phyloP scores from a whole-genome alignment of 805 yeast genomes.

The Nakazawaea siamensis region DNA sequence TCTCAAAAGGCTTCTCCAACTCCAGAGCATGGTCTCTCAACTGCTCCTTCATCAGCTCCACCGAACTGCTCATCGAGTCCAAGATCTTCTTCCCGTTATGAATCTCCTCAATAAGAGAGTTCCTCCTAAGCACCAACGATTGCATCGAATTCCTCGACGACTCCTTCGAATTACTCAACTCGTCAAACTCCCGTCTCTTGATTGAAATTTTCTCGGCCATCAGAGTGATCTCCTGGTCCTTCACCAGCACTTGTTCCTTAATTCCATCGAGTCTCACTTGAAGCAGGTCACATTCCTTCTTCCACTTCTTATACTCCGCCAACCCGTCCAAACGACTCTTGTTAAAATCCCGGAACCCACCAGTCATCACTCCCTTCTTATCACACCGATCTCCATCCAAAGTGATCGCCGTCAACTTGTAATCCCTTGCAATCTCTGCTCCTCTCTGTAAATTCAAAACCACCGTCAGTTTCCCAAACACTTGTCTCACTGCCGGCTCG shows the following conservation, averaged over 20 bases:
- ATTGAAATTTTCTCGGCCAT: conserved; percentile 35
- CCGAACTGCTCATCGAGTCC: conserved; percentile 24
- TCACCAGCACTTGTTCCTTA: conserved; percentile 26
- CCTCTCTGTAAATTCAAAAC: conserved; percentile 64
- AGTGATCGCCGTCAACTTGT: conserved; percentile 70
- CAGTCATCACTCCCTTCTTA: conserved; percentile 74
- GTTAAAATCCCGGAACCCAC: conserved; percentile 75
- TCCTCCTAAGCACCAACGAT: conserved; percentile 30
- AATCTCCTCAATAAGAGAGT: conserved; percentile 35
- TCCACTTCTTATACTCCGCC: conserved; percentile 45
- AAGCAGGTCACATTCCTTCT: conserved; percentile 33
- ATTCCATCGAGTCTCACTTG: conserved; percentile 31
- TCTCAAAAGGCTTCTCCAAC: conserved; percentile 41
- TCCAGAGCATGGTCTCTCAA: conserved; percentile 40
- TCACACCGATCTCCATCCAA: conserved; percentile 89
- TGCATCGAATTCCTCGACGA: conserved; percentile 34
- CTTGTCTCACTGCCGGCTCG: conserved; percentile 63
- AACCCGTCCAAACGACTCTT: conserved; percentile 66
- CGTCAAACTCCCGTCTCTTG: conserved; percentile 33
- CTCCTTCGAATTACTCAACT: conserved; percentile 31
- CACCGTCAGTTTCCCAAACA: conserved; percentile 77
- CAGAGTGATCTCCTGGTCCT: conserved; percentile 45
- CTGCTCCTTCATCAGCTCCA: conserved; percentile 29
- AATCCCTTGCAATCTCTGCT: conserved; percentile 51
- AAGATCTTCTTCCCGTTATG: conserved; percentile 25